These are phyloP conservation scores for Torulaspora indica DNA, from an alignment of 805 yeast genomes.

Conservation along the genomic window DNA sequence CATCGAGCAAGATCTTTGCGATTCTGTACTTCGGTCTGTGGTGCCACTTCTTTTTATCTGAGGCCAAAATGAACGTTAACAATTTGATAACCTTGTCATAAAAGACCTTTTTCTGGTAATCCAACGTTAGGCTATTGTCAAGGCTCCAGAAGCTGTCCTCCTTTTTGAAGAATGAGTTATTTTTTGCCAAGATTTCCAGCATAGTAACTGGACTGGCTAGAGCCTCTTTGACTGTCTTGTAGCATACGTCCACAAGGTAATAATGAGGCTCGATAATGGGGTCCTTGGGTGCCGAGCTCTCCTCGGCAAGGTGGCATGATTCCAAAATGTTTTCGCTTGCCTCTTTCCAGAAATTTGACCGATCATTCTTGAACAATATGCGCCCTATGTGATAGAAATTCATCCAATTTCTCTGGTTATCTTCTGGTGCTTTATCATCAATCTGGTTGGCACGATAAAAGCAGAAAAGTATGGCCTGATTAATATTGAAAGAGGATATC, in stretches of 20 bases:
- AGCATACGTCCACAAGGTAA: conserved; percentile 49
- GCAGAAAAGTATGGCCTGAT: conserved; percentile 29
- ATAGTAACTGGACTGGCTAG: conserved; percentile 40
- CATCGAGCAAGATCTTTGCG: conserved; percentile 57
- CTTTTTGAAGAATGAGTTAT: conserved; percentile 32
- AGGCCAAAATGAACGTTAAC: conserved; percentile 43
- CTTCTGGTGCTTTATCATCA: conserved; percentile 26
- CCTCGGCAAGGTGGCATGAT: conserved; percentile 44
- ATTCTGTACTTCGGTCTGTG: conserved; percentile 75
- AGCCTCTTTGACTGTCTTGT: conserved; percentile 48
- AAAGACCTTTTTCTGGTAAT: conserved; percentile 31
- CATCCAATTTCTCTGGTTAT: conserved; percentile 49
- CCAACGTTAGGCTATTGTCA: conserved; percentile 14
- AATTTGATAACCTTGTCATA: conserved; percentile 41
- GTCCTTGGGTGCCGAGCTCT: conserved; percentile 42
- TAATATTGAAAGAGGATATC: conserved; percentile 31
- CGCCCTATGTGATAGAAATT: conserved; percentile 56
- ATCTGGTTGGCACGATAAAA: conserved; percentile 22
- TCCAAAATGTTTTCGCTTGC: conserved; percentile 36
- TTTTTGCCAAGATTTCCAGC: conserved; percentile 37
- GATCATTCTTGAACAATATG: conserved; percentile 47
- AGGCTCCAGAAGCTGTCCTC: conserved; percentile 25
- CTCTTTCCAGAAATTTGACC: conserved; percentile 13
- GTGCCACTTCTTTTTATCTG: conserved; percentile 88
- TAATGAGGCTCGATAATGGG: conserved; percentile 77